Conservation (phyloP, 371 early-diverging fungal species). For the Mortierella sp. region DNA sequence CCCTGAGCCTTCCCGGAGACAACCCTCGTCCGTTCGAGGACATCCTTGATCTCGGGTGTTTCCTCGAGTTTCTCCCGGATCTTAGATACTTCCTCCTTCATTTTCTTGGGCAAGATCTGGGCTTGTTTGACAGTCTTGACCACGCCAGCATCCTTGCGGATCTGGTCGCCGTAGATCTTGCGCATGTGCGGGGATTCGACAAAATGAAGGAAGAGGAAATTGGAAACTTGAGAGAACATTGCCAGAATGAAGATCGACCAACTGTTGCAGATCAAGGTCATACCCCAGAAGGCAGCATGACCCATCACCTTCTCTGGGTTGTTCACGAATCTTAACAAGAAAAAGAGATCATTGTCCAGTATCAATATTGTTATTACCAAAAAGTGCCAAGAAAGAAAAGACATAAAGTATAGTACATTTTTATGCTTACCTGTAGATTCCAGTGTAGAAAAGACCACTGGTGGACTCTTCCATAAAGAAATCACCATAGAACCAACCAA, state of each 20-base stretch:
- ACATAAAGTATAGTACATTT: too few species aligned
- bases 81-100: conserved; percentile 60
- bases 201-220: conserved; percentile 80
- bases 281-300: conserved; percentile 90
- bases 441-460: conserved; percentile 77
- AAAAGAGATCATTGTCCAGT: neutral
- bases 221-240: conserved; percentile 81
- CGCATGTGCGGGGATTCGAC: conserved; percentile 84
- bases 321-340: conserved; percentile 73
- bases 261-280: conserved; percentile 84
- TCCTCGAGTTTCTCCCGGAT: conserved; percentile 46
- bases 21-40: conserved; percentile 68
- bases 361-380: too few species aligned
- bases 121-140: conserved; percentile 65
- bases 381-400: too few species aligned
- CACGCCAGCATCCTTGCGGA: conserved; percentile 83
- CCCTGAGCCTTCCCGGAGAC: conserved; percentile 70
- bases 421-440: conserved; percentile 77
- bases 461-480: conserved; percentile 82
- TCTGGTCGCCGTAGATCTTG: conserved; percentile 81
- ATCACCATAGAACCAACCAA: conserved; percentile 94
- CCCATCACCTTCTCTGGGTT: conserved; percentile 93
- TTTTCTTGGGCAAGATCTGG: conserved; percentile 56
- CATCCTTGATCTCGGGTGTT: conserved; percentile 59
- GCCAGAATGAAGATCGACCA: conserved; percentile 84